phyloP scores from a whole-genome alignment of 805 yeast species.

The Saccharomycopsis sp. region DNA sequence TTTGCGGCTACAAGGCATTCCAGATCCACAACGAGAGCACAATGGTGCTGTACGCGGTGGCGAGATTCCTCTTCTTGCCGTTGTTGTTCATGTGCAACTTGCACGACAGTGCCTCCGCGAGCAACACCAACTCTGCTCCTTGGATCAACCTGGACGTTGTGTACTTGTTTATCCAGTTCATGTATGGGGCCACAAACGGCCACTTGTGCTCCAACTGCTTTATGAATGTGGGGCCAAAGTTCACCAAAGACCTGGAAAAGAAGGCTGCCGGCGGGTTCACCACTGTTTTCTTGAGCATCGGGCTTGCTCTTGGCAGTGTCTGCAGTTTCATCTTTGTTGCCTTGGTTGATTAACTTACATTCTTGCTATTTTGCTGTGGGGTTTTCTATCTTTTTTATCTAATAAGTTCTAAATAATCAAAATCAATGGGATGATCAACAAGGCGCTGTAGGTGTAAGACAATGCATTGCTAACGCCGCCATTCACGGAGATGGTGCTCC shows the following conservation, averaged over 20 bases:
- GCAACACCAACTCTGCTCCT: slow-evolving; percentile 3
- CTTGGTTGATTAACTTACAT: slow-evolving; percentile 6
- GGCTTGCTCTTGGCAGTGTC: slow-evolving; percentile 72
- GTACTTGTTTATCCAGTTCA: slow-evolving; percentile 61
- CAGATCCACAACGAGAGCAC: slow-evolving; percentile 35
- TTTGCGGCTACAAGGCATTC: slow-evolving; percentile 43
- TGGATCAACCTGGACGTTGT: slow-evolving; percentile 48
- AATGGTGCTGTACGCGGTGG: slow-evolving; percentile 45
- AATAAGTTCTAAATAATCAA: not conserved
- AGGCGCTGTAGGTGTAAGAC: too few species aligned
- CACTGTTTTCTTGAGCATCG: slow-evolving; percentile 66
- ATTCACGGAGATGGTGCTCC: too few species aligned
- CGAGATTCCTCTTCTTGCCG: slow-evolving; percentile 57
- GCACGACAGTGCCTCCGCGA: slow-evolving; percentile 28
- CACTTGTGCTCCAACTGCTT: slow-evolving; percentile 73
- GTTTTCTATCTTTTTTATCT: too few species aligned
- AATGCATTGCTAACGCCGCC: too few species aligned
- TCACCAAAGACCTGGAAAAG: slow-evolving; percentile 56
- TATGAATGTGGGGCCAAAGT: slow-evolving; percentile 57
- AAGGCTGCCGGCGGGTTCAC: slow-evolving; percentile 95
- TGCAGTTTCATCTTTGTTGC: slow-evolving; percentile 59
- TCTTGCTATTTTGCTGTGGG: not conserved
- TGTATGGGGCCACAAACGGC: slow-evolving; percentile 85
- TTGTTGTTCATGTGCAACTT: slow-evolving; percentile 62
- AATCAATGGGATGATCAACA: too few species aligned